Percentiles rank a stretch among this genome's conserved stretches.
phyloP scores from a whole-genome alignment of 2,329 filamentous ascomycete species.

The Aspergillus pseudonomiae region DNA sequence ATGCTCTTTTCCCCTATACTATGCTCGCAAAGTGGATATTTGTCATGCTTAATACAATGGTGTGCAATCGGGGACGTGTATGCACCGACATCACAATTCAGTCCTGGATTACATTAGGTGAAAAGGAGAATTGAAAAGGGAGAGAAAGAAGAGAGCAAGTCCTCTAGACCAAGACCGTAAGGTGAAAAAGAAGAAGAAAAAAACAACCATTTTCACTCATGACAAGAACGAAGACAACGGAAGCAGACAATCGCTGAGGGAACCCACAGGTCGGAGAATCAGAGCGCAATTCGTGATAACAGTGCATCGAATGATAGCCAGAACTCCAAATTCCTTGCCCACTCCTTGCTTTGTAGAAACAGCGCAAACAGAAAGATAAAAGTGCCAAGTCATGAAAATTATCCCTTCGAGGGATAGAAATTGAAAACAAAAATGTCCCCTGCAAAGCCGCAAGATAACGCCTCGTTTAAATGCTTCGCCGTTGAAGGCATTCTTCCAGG shows the following conservation, averaged over 20 bases:
- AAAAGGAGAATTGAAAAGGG: background rate
- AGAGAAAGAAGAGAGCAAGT: background rate
- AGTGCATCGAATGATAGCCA: constrained; percentile 7
- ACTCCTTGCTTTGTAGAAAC: constrained; percentile 31
- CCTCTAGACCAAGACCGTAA: background rate
- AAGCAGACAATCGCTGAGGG: background rate
- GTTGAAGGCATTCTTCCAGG: background rate
- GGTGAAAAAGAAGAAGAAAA: background rate
- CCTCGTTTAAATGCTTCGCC: constrained; percentile 3
- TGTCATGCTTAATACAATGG: constrained; percentile 1
- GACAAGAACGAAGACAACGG: background rate
- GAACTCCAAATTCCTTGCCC: constrained; percentile 19
- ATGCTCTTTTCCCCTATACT: background rate
- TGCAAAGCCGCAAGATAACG: constrained; percentile 7
- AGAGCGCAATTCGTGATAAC: constrained; percentile 6
- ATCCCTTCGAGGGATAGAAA: constrained; percentile 5
- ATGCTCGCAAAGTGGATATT: background rate
- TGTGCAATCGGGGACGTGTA: background rate
- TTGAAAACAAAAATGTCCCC: constrained; percentile 3
- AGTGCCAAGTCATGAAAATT: constrained; percentile 11
- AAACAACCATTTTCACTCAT: background rate
- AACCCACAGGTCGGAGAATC: background rate
- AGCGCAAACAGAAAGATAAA: constrained; percentile 15
- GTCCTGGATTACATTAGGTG: constrained; percentile 1
- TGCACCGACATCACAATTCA: background rate